Percentiles rank a stretch among this genome's conserved stretches.
phyloP scores from a whole-genome alignment of 2,329 filamentous ascomycete species.

The Neonectria punicea region DNA sequence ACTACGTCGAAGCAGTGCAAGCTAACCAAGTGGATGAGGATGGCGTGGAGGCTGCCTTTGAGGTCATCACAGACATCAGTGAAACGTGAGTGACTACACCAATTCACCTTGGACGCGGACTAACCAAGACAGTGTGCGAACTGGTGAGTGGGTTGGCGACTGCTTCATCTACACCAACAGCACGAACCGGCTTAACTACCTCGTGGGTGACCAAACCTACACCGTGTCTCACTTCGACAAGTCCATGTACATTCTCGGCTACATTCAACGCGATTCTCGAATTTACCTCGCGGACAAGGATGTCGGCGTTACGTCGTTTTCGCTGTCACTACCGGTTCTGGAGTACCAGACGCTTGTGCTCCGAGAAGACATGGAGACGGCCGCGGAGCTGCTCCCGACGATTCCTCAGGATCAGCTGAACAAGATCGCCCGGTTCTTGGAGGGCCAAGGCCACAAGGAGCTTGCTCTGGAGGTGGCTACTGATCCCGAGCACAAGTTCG shows the following conservation, averaged over 20 bases:
- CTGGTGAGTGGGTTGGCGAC: constrained; percentile 97
- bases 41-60: constrained; percentile 94
- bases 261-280: constrained; percentile 93
- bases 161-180: constrained; percentile 99
- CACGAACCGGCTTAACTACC: constrained; percentile 96
- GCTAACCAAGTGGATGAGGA: constrained; percentile 86
- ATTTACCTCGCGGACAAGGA: constrained; percentile 98
- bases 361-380: constrained; percentile 91
- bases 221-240: constrained; percentile 97
- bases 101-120: not conserved
- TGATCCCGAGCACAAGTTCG: constrained; percentile 95
- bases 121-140: constrained; percentile 73
- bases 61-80: constrained; percentile 94
- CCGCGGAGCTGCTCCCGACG: constrained; percentile 82
- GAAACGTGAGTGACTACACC: constrained; percentile 70
- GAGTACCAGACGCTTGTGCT: constrained; percentile 98
- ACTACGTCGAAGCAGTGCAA: constrained; percentile 85
- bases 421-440: constrained; percentile 97
- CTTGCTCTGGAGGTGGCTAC: constrained; percentile 94
- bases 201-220: constrained; percentile 97
- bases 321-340: constrained; percentile 89
- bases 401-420: constrained; percentile 95
- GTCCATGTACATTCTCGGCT: constrained; percentile 93
- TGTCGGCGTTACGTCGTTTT: constrained; percentile 89
- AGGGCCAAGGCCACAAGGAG: constrained; percentile 97